Base-by-base conservation (phyloP, 192 early-diverging fungal genomes). In the Irineochytrium annulatum region DNA sequence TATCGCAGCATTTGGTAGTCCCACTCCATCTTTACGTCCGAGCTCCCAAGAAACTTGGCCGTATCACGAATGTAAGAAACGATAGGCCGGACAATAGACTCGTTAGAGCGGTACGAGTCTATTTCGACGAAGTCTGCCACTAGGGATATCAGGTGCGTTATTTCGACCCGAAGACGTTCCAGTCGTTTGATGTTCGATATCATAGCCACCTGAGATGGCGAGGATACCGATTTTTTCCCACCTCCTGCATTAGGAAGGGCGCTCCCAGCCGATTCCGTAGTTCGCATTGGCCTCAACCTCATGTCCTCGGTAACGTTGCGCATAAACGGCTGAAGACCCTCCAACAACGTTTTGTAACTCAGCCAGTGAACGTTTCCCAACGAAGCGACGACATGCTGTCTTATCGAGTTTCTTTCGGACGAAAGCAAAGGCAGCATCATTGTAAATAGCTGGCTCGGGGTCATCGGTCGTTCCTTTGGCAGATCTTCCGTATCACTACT, bases 1-100 rank as follows among this genome's bases (percentile, higher is more conserved):
- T 86, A 88, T 3, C 95, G 82, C 22, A 96, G 78, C 45, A 86
- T 77, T 43, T 91, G 90, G 71, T 89, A 90, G 43, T 95, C 92
- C 87, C 87, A 92, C 17, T 97, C 94, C 32, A 69, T 59, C 61
- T 91, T 84, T 31, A 90, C 83, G 0, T 89, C 80, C 0, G 82
- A 60, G 53, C 94, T 91, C 0, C 79, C 63, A 37, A 99, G 74
- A 49, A 97, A 79, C 5, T 27, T 17, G 1, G 52, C 35, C 43
- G 69, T 55, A 34, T 72, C 73, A 11, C 55, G 49, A 29, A 79
- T 60, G 69, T 90, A 98, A 3, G 73, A 72, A 32, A 88, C 82
- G 3, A 94, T 77, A 28, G 78, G 74, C 20, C 73, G 64, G 57
- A 90, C 77, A 1, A 88, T 60, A n/a, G 62, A 65, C 8, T 87